Evolutionary conservation across 1,284 basidiomycete species (phyloP).

Genomic region (Leccinum pallidistipes): DNA sequence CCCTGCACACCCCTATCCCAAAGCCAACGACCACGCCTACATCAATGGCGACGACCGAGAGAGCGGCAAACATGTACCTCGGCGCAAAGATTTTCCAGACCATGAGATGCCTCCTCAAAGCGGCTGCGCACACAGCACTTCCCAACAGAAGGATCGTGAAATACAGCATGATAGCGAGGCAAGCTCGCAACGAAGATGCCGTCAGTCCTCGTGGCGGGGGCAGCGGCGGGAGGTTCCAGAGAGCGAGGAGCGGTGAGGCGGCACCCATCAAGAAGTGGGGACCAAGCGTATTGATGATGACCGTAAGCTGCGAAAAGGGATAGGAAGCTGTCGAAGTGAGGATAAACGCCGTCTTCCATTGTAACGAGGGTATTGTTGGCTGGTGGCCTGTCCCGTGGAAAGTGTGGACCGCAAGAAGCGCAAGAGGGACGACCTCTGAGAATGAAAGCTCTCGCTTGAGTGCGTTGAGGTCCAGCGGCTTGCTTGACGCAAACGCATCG

Average conservation of each 20-base stretch:
- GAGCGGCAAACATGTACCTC: constrained; percentile 80
- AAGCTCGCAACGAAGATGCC: constrained; percentile 47
- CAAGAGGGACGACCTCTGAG: constrained; percentile 68
- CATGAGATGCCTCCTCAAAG: constrained; percentile 90
- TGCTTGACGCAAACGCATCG: constrained; percentile 45
- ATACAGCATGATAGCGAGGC: constrained; percentile 64
- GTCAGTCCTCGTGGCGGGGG: constrained; percentile 21
- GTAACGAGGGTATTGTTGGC: constrained; percentile 84
- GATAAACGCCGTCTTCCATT: constrained; percentile 95
- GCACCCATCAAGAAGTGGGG: constrained; percentile 66
- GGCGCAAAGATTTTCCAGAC: constrained; percentile 99
- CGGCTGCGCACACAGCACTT: constrained; percentile 72
- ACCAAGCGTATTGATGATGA: constrained; percentile 81
- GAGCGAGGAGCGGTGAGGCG: constrained; percentile 69
- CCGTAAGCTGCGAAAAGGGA: constrained; percentile 77
- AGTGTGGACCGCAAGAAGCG: constrained; percentile 70
- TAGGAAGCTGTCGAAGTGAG: constrained; percentile 69
- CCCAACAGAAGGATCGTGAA: constrained; percentile 68
- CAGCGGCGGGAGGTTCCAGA: constrained; percentile 86
- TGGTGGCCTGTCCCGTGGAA: constrained; percentile 96
- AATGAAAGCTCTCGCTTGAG: constrained; percentile 41
- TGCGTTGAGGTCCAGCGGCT: constrained; percentile 33
- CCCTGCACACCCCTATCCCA: constrained; percentile 33
- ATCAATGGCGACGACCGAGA: constrained; percentile 55
- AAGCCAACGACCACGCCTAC: constrained; percentile 53